A percentile compares a stretch with the other conserved stretches of the same genome.
These are phyloP conservation scores for Gnomoniopsis sp. DNA, from an alignment of 2,329 filamentous ascomycete species.

Conservation along the genomic window DNA sequence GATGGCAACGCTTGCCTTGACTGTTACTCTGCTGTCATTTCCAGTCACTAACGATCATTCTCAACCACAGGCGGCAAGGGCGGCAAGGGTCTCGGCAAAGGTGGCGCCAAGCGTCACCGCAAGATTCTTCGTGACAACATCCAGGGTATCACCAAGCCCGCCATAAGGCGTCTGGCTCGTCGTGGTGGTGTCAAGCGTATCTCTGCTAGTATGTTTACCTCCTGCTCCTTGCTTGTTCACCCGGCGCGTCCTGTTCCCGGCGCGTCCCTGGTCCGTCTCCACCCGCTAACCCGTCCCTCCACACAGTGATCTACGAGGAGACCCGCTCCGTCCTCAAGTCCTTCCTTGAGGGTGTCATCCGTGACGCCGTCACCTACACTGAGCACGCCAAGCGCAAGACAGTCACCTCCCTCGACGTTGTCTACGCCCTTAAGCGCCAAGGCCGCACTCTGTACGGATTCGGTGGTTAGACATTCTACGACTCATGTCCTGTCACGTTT, in stretches of 20 bases:
- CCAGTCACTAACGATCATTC: slow-evolving; percentile 31
- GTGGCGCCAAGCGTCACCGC: slow-evolving; percentile 96
- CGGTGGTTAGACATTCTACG: slow-evolving; percentile 50
- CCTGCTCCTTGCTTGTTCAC: slow-evolving; percentile 29
- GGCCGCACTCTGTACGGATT: slow-evolving; percentile 67
- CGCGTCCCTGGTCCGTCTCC: slow-evolving; percentile 71
- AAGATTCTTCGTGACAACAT: slow-evolving; percentile 99
- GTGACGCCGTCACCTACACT: slow-evolving; percentile 77
- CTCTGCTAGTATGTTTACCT: slow-evolving; percentile 81
- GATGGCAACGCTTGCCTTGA: slow-evolving; percentile 6
- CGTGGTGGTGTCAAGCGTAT: slow-evolving; percentile 99
- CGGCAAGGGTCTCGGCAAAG: slow-evolving; percentile 97
- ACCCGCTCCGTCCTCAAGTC: slow-evolving; percentile 80
- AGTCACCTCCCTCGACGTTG: slow-evolving; percentile 62
- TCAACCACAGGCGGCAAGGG: slow-evolving; percentile 80
- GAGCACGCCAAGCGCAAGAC: slow-evolving; percentile 81
- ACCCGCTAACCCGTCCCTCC: slow-evolving; percentile 69
- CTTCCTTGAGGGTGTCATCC: slow-evolving; percentile 79
- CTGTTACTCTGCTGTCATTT: neutral
- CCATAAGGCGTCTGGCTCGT: slow-evolving; percentile 96
- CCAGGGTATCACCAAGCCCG: slow-evolving; percentile 98
- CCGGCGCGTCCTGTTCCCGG: too few relatives aligned
- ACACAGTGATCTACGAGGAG: slow-evolving; percentile 79
- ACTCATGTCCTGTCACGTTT: slow-evolving; percentile 22
- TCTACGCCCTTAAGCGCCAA: slow-evolving; percentile 63